These are phyloP conservation scores for Nakazawaea ishiwadae DNA, from an alignment of 805 yeast genomes.

Conservation along the genomic window DNA sequence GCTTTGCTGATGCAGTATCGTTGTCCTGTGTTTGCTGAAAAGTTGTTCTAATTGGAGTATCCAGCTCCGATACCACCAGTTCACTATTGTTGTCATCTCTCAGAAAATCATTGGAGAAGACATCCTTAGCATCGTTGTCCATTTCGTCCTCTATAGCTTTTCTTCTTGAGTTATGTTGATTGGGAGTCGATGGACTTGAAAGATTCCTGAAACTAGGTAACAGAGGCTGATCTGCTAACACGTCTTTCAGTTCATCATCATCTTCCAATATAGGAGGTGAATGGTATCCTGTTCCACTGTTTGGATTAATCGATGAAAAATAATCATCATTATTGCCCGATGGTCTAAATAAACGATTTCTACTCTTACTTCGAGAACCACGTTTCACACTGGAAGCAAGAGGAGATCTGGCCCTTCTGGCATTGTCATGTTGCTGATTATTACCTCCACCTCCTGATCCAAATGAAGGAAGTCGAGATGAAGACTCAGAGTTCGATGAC, in stretches of 20 bases:
- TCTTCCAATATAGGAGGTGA: constrained; percentile 13
- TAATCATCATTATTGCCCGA: constrained; percentile 2
- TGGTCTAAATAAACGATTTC: constrained; percentile 1
- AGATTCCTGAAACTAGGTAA: constrained; percentile 6
- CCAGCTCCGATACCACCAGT: too few relatives aligned
- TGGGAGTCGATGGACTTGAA: neutral
- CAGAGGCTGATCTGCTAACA: constrained; percentile 8
- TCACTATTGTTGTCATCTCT: constrained; percentile 1
- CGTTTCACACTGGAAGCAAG: too few relatives aligned
- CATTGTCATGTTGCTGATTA: too few relatives aligned
- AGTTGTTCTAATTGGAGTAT: too few relatives aligned
- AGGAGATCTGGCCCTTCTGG: constrained; percentile 6
- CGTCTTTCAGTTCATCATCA: constrained; percentile 11
- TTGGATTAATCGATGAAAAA: neutral
- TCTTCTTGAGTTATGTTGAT: constrained; percentile 1
- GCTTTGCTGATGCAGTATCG: neutral
- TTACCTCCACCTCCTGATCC: too few relatives aligned
- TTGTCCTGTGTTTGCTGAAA: neutral
- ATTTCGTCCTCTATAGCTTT: constrained; percentile 10
- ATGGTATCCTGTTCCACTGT: constrained; percentile 5
- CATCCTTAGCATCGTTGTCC: constrained; percentile 9
- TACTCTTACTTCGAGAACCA: constrained; percentile 9
- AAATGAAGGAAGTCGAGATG: constrained; percentile 1
- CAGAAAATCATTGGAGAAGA: too few relatives aligned
- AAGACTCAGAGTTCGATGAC: constrained; percentile 4